A percentile compares a stretch with the other conserved stretches of the same genome.
These are phyloP conservation scores for Castanea crenata DNA, from an alignment of 306 rosid genomes.

Conservation along the genomic window DNA sequence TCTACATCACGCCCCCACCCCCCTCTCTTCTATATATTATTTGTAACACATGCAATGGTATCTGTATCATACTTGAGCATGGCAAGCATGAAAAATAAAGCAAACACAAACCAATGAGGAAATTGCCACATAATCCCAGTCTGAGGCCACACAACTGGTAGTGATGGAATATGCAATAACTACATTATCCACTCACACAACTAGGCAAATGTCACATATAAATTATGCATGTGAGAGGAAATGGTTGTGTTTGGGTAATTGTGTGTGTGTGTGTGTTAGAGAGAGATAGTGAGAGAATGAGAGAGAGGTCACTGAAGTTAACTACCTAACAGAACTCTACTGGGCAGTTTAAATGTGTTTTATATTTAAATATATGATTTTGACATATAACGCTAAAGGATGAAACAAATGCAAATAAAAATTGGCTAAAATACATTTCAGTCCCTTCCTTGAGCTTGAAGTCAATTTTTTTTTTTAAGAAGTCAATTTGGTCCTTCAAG, in stretches of 20 bases:
- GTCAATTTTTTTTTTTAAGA: too few relatives aligned
- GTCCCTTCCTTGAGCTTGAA: too few relatives aligned
- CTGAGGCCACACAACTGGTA: background rate
- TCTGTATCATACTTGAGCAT: background rate
- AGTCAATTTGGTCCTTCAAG: too few relatives aligned
- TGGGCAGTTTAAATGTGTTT: background rate
- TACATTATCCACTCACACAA: background rate
- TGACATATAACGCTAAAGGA: background rate
- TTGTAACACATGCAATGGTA: background rate
- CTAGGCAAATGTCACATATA: background rate
- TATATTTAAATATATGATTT: background rate
- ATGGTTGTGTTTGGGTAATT: background rate
- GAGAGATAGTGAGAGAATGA: background rate
- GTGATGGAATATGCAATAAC: background rate
- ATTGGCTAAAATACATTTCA: too few relatives aligned
- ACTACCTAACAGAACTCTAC: background rate
- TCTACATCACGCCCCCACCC: background rate
- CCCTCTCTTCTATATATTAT: background rate
- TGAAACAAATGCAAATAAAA: background rate
- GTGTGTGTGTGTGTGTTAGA: too few relatives aligned
- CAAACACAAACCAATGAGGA: constrained; percentile 7
- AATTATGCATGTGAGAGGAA: background rate
- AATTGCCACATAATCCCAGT: background rate
- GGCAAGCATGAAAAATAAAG: background rate
- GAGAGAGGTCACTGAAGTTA: background rate